Conservation (phyloP, 768 basidiomycete species). For the Lactifluus pinguis region DNA sequence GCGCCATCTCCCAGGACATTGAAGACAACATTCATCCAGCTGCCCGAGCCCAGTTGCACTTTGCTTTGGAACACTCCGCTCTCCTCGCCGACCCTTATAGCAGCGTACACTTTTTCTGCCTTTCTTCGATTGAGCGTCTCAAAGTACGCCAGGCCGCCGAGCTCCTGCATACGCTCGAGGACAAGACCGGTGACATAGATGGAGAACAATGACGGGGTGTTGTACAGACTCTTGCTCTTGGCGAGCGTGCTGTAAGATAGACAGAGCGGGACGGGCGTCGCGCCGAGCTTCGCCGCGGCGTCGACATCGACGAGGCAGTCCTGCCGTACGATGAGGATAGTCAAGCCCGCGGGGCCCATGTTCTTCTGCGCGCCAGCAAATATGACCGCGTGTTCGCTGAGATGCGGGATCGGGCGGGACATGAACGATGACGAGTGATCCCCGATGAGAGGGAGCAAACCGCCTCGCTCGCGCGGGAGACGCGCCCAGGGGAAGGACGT, state of each 20-base stretch:
- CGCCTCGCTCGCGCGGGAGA: conserved; percentile 45
- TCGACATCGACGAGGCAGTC: conserved; percentile 90
- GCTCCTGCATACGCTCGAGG: conserved; percentile 53
- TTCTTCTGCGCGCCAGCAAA: conserved; percentile 99
- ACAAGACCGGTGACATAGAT: conserved; percentile 89
- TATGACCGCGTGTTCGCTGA: conserved; percentile 87
- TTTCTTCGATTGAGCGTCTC: conserved; percentile 63
- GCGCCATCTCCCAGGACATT: conserved; percentile 62
- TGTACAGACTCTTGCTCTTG: conserved; percentile 70
- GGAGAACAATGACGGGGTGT: conserved; percentile 87
- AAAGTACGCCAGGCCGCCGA: conserved; percentile 60
- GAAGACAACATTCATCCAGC: conserved; percentile 97
- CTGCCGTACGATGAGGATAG: conserved; percentile 88
- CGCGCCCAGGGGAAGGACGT: conserved; percentile 67
- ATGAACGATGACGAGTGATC: conserved; percentile 98
- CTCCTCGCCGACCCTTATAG: conserved; percentile 58
- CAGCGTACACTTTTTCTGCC: conserved; percentile 66
- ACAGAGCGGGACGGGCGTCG: conserved; percentile 64
- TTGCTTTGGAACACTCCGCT: conserved; percentile 62
- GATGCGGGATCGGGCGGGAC: conserved; percentile 81
- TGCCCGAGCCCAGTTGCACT: conserved; percentile 67
- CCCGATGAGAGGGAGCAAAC: conserved; percentile 75
- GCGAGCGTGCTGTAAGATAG: conserved; percentile 79
- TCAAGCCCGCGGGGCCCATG: conserved; percentile 87
- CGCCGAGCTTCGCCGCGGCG: conserved; percentile 63